Conservation (phyloP, 495 filamentous ascomycete genomes). For the Penicillium ochrochloron region DNA sequence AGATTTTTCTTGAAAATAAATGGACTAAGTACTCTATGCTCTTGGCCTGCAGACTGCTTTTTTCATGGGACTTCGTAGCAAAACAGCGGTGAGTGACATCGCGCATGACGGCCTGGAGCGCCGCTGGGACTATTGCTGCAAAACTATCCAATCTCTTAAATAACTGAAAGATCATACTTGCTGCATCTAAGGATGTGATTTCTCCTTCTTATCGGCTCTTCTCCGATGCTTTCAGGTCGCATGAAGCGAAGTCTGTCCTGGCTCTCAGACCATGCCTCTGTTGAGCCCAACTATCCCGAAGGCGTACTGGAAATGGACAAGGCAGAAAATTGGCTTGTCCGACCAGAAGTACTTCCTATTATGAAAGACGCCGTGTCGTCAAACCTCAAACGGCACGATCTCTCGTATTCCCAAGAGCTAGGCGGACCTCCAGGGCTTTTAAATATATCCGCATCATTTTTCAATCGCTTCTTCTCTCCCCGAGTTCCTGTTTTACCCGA, state of each 20-base stretch:
- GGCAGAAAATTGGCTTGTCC: constrained; percentile 3
- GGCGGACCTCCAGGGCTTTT: neutral
- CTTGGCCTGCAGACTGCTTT: neutral
- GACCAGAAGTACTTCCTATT: neutral
- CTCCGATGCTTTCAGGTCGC: neutral
- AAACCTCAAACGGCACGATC: neutral
- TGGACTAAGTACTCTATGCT: neutral
- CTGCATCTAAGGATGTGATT: neutral
- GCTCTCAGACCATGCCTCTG: constrained; percentile 2
- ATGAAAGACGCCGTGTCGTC: neutral
- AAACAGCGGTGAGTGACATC: neutral
- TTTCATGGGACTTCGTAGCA: neutral
- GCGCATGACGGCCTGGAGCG: neutral
- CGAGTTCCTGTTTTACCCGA: neutral
- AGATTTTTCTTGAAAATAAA: neutral
- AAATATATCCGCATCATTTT: neutral
- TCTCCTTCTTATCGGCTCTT: neutral
- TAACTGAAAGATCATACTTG: neutral
- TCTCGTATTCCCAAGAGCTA: neutral
- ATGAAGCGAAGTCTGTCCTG: constrained; percentile 1
- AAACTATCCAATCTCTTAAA: neutral
- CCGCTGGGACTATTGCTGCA: neutral
- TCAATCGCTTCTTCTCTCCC: constrained; percentile 2
- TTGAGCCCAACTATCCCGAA: neutral
- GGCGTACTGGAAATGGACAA: constrained; percentile 3